Evolutionary conservation across 2,329 filamentous ascomycete genomes (phyloP).

Genomic region (Ascochyta pisi): DNA sequence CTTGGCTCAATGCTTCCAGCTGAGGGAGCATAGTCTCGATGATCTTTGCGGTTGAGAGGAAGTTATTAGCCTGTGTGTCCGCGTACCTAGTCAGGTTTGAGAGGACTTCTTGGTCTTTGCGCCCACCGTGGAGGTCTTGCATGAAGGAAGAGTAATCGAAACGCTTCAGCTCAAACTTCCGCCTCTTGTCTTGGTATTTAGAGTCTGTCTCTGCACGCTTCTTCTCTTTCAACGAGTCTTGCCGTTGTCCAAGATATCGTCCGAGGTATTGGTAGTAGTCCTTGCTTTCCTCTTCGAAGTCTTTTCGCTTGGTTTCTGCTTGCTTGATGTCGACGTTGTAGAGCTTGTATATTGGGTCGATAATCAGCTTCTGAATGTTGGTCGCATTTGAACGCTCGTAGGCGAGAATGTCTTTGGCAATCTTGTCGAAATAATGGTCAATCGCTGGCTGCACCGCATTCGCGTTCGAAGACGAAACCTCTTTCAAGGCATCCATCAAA

Average conservation of each 20-base stretch:
- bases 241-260: constrained; percentile 92
- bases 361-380: constrained; percentile 90
- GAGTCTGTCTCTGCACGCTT: constrained; percentile 93
- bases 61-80: constrained; percentile 84
- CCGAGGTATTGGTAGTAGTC: constrained; percentile 97
- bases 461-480: constrained; percentile 88
- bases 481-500: constrained; percentile 85
- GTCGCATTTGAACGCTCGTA: constrained; percentile 86
- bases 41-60: constrained; percentile 82
- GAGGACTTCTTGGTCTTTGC: constrained; percentile 95
- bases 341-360: constrained; percentile 88
- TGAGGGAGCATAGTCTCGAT: constrained; percentile 88
- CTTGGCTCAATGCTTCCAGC: constrained; percentile 82
- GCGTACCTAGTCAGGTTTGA: constrained; percentile 95
- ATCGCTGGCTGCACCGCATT: constrained; percentile 97
- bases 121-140: constrained; percentile 98
- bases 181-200: constrained; percentile 92
- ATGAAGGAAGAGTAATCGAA: constrained; percentile 99
- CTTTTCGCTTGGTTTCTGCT: constrained; percentile 93
- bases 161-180: constrained; percentile 94
- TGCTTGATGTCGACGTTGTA: constrained; percentile 98
- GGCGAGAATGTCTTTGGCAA: constrained; percentile 83
- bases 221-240: constrained; percentile 96
- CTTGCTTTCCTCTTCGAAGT: constrained; percentile 98
- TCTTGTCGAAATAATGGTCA: constrained; percentile 98